Conservation (phyloP, 2,329 filamentous ascomycete genomes). For the Hypoxylon rubiginosum region DNA sequence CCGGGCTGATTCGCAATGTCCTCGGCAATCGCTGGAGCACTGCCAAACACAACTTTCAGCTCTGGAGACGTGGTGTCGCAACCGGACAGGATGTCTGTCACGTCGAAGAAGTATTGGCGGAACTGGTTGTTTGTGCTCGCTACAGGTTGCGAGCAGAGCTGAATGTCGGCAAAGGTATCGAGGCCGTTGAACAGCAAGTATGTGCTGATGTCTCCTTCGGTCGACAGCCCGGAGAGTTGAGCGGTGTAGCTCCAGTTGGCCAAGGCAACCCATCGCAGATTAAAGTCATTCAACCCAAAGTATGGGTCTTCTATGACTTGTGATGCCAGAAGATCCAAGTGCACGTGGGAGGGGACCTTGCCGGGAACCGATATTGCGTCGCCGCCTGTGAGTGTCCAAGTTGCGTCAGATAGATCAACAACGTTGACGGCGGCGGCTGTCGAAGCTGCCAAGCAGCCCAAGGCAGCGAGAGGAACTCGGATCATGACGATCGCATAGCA, state of each 20-base stretch:
- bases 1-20: conserved; percentile 64
- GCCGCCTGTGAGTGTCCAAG: conserved; percentile 61
- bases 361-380: conserved; percentile 65
- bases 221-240: conserved; percentile 57
- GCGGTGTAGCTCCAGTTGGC: conserved; percentile 73
- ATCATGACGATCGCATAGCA: conserved; percentile 23
- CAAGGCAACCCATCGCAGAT: conserved; percentile 70
- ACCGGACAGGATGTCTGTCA: conserved; percentile 60
- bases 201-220: conserved; percentile 55
- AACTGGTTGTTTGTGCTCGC: conserved; percentile 73
- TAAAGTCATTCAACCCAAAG: conserved; percentile 70
- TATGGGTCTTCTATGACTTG: conserved; percentile 67
- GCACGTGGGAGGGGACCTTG: conserved; percentile 68
- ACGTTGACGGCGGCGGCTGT: conserved; percentile 44
- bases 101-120: conserved; percentile 71
- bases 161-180: conserved; percentile 71
- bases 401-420: conserved; percentile 57
- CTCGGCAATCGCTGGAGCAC: conserved; percentile 66
- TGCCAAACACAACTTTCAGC: conserved; percentile 68
- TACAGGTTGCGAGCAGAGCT: conserved; percentile 66
- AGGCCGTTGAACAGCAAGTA: conserved; percentile 73
- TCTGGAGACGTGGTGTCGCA: conserved; percentile 56
- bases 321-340: conserved; percentile 68
- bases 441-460: conserved; percentile 19
- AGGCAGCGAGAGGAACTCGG: conserved; percentile 3